Evolutionary conservation across 1,284 basidiomycete species (phyloP), one percentile per base, ranked within the genome.

Genomic region (Fomitiporia mediterranea): DNA sequence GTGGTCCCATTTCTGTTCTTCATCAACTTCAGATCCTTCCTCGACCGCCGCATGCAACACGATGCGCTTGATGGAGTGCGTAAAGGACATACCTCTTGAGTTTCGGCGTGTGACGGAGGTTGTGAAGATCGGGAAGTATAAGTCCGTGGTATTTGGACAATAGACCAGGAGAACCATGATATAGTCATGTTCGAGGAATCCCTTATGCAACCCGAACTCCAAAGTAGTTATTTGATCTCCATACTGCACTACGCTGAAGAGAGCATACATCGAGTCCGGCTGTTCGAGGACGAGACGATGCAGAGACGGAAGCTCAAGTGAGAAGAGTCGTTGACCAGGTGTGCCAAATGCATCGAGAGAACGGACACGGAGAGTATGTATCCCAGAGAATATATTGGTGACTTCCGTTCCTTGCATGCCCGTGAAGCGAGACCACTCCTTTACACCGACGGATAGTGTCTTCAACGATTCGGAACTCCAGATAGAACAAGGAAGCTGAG

Each of bases 61-160:
- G 6, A 51, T 38, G 40, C 40, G 50, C 7, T 27, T 21, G n/a
- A 51, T 17, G 15, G 21, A 25, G 28, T 42, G 40, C 11, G 27
- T 51, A 39, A 27, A 3, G n/a, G n/a, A 15, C 13, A 23, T 25
- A 23, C 28, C 21, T 25, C 19, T 25, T 19, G 23, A 17, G n/a
- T 44, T 53, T 23, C 39, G 11, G 19, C 40, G 23, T 7, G 42
- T 42, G 8, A 42, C 23, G 9, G 4, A 35, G n/a, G 52, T 53
- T 5, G 39, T 53, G 52, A 53, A 53, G n/a, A 53, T 23, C 17
- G 52, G 52, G 37, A 42, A 46, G 40, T 35, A 46, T 13, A 53
- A 9, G 19, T 53, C 42, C 28, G 19, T 44, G 15, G 40, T 30
- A 9, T 44, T 53, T 15, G 39, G 39, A 32, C 39, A 53, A 34